phyloP scores from a whole-genome alignment of 352 stramenopile genomes.

The Discostella stelligera region DNA sequence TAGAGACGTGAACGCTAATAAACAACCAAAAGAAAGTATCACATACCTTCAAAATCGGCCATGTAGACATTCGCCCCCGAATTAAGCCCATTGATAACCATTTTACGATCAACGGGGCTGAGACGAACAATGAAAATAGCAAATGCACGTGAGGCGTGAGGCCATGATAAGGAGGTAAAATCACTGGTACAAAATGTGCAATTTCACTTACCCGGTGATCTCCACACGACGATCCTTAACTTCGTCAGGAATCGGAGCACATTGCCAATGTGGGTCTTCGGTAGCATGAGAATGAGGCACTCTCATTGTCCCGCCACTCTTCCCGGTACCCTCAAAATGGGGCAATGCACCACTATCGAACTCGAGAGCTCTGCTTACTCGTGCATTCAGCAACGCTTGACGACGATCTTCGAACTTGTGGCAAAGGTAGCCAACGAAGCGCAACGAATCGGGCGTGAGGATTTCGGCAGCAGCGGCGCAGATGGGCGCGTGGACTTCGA shows the following conservation, averaged over 20 bases:
- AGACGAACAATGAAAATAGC: not conserved
- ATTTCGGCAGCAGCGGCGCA: constrained; percentile 86
- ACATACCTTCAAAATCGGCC: constrained; percentile 90
- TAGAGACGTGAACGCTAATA: constrained; percentile 37
- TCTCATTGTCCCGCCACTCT: constrained; percentile 32
- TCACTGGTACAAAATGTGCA: constrained; percentile 5
- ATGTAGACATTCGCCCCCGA: constrained; percentile 90
- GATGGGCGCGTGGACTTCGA: constrained; percentile 86
- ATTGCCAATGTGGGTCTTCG: constrained; percentile 66
- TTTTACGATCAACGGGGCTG: constrained; percentile 89
- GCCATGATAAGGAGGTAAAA: not conserved
- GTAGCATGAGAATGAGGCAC: constrained; percentile 47
- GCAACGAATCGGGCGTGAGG: constrained; percentile 83
- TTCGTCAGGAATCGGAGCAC: constrained; percentile 82
- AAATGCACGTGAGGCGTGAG: not conserved
- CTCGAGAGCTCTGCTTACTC: constrained; percentile 73
- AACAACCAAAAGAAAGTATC: too few relatives aligned
- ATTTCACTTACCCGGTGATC: constrained; percentile 86
- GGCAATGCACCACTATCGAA: constrained; percentile 88
- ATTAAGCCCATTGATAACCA: constrained; percentile 97
- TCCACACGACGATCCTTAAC: constrained; percentile 90
- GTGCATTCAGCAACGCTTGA: constrained; percentile 65
- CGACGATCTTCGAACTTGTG: constrained; percentile 87
- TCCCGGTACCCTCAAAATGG: constrained; percentile 85
- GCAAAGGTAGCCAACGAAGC: constrained; percentile 90